These are phyloP conservation scores for Bryoerythrophyllum caledonicum DNA, from an alignment of 225 moss, liverwort and hornwort genomes.

Conservation along the genomic window DNA sequence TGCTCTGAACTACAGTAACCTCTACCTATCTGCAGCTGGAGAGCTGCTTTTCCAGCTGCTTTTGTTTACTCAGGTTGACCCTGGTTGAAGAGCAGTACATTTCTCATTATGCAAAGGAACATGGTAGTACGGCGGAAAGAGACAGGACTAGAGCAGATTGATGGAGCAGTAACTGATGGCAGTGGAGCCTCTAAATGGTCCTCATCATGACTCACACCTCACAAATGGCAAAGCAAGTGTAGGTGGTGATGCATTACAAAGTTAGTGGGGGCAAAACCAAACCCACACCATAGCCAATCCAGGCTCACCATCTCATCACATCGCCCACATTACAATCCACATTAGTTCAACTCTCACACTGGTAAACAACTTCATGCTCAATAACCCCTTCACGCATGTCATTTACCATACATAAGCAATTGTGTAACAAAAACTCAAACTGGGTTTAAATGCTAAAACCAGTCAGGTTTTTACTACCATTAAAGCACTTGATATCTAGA, in stretches of 20 bases:
- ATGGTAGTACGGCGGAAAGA: neutral
- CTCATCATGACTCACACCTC: neutral
- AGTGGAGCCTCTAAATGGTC: neutral
- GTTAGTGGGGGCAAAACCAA: neutral
- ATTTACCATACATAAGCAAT: too few relatives aligned
- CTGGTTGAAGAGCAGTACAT: neutral
- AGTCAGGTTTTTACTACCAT: too few relatives aligned
- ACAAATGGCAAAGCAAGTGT: neutral
- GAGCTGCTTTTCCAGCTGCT: too few relatives aligned
- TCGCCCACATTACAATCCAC: neutral
- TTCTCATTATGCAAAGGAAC: neutral
- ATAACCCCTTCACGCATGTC: too few relatives aligned
- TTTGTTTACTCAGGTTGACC: conserved; percentile 1
- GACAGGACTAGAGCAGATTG: neutral
- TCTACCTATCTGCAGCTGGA: neutral
- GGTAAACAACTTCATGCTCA: too few relatives aligned
- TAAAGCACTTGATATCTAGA: too few relatives aligned
- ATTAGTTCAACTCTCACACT: neutral
- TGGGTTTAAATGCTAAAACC: too few relatives aligned
- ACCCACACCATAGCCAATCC: neutral
- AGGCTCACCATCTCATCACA: too few relatives aligned
- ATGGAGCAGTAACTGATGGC: conserved; percentile 6
- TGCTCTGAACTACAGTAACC: neutral
- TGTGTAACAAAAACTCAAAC: too few relatives aligned
- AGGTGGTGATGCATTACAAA: neutral